Conservation (phyloP, 2,329 filamentous ascomycete genomes). For the Massarina eburnea region DNA sequence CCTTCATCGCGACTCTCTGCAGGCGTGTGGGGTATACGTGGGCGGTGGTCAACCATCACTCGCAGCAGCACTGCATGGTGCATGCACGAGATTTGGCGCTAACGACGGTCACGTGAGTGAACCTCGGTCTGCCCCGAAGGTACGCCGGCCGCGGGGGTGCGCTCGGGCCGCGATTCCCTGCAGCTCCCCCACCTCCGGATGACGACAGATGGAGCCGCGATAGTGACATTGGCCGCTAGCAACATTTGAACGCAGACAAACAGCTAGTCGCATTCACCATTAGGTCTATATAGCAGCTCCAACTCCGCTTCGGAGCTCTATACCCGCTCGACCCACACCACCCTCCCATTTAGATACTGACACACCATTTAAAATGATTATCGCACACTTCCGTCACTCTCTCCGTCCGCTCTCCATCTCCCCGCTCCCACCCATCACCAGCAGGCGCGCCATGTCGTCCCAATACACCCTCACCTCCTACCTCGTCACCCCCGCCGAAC, state of each 20-base stretch:
- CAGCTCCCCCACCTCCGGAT: not conserved
- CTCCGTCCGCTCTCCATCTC: slow-evolving; percentile 23
- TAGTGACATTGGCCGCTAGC: not conserved
- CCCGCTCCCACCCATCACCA: slow-evolving; percentile 10
- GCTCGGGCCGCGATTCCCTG: not conserved
- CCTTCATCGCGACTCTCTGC: slow-evolving; percentile 69
- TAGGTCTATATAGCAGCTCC: slow-evolving; percentile 6
- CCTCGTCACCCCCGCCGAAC: slow-evolving; percentile 80
- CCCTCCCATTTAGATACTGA: slow-evolving; percentile 3
- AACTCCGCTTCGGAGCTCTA: not conserved
- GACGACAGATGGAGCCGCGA: not conserved
- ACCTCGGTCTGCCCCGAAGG: not conserved
- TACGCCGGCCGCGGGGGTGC: not conserved
- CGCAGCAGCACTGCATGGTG: too few species aligned
- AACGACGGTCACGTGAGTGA: too few species aligned
- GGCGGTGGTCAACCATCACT: too few species aligned
- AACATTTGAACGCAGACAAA: too few species aligned
- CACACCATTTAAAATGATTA: slow-evolving; percentile 32
- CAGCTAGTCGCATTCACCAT: too few species aligned
- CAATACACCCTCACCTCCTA: slow-evolving; percentile 68
- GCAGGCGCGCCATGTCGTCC: slow-evolving; percentile 34
- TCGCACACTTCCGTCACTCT: slow-evolving; percentile 29
- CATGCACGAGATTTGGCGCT: too few species aligned
- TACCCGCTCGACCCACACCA: slow-evolving; percentile 2
- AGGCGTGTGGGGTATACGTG: not conserved